Percentiles rank a stretch among this genome's conserved stretches.
These are phyloP conservation scores for Aspergillus uvarum DNA, from an alignment of 2,329 filamentous ascomycete genomes.

Conservation along the genomic window DNA sequence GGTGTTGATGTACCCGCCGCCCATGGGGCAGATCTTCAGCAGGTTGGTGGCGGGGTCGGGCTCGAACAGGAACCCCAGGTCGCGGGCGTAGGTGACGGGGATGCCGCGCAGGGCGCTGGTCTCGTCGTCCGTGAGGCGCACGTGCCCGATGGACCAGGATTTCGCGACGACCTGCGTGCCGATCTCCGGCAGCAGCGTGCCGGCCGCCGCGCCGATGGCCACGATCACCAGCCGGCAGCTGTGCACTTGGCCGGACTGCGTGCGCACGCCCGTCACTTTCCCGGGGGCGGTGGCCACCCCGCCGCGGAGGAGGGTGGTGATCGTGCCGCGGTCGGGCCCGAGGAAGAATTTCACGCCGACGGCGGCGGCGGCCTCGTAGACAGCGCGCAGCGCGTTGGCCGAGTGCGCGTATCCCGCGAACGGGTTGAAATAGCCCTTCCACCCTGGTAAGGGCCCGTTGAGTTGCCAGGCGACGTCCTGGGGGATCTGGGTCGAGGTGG, in stretches of 20 bases:
- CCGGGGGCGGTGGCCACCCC: conserved; percentile 6
- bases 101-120: conserved; percentile 56
- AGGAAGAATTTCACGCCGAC: conserved; percentile 47
- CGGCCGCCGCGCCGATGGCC: conserved; percentile 53
- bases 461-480: conserved; percentile 50
- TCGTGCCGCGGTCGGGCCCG: conserved; percentile 42
- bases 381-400: conserved; percentile 50
- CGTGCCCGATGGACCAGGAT: conserved; percentile 60
- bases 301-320: conserved; percentile 43
- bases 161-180: conserved; percentile 55
- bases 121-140: conserved; percentile 58
- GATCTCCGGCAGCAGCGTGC: conserved; percentile 50
- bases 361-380: conserved; percentile 46
- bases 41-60: conserved; percentile 59
- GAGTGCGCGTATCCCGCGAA: conserved; percentile 60
- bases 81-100: conserved; percentile 61
- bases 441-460: conserved; percentile 51
- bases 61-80: conserved; percentile 66
- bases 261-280: conserved; percentile 38
- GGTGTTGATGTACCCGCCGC: conserved; percentile 56
- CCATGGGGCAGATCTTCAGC: conserved; percentile 61
- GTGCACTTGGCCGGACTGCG: conserved; percentile 41
- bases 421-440: conserved; percentile 60
- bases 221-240: conserved; percentile 48
- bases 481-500: conserved; percentile 41